Percentiles rank a stretch among this genome's conserved stretches.
phyloP scores from a whole-genome alignment of 2,329 filamentous ascomycete species.

The Microascus cirrosus region DNA sequence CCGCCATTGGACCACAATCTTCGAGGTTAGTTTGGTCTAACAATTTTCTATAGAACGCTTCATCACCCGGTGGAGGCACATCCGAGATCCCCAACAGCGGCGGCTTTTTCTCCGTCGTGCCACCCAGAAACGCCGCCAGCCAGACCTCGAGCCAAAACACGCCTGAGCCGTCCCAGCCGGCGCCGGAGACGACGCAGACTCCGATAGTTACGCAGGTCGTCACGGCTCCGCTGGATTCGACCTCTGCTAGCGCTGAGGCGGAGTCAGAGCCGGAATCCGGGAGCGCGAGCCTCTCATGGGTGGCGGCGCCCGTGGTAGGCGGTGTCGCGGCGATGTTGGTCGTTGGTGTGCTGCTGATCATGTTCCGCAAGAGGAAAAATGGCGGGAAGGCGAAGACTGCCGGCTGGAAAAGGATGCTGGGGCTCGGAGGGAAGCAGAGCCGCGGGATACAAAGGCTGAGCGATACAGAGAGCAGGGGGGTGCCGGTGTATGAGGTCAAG shows the following conservation, averaged over 20 bases:
- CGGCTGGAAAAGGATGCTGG: neutral
- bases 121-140: neutral
- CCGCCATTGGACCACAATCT: neutral
- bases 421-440: neutral
- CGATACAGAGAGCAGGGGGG: neutral
- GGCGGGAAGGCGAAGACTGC: neutral
- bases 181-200: neutral
- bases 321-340: slow-evolving; percentile 6
- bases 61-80: neutral
- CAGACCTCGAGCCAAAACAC: neutral
- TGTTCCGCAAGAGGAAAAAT: slow-evolving; percentile 6
- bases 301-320: slow-evolving; percentile 6
- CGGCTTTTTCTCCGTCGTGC: neutral
- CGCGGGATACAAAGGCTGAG: slow-evolving; percentile 3
- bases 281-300: slow-evolving; percentile 5
- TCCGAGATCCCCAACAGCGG: neutral
- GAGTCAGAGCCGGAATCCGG: neutral
- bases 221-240: neutral
- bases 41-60: neutral
- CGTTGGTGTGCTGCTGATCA: slow-evolving; percentile 6
- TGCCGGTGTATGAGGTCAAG: slow-evolving; percentile 5
- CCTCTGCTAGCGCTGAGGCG: neutral
- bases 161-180: neutral
- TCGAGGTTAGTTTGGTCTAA: neutral
- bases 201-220: slow-evolving; percentile 4